Conservation (phyloP, 129 eudicot genomes). For the Tagetes patula region DNA sequence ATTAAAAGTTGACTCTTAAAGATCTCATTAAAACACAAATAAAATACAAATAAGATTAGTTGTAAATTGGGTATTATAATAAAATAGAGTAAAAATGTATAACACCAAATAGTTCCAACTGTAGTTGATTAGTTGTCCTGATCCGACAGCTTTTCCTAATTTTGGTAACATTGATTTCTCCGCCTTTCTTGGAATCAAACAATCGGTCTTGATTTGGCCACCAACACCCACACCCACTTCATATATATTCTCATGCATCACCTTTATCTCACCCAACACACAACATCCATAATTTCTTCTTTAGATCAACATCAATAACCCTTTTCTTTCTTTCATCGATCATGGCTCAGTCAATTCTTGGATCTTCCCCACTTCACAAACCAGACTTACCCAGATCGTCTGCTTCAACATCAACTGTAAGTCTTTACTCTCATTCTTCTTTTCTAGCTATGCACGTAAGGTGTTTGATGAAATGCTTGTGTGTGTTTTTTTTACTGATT, state of each 20-base stretch:
- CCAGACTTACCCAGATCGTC: conserved; percentile 39
- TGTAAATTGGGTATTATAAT: background rate
- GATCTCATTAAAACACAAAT: background rate
- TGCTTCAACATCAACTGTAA: conserved; percentile 51
- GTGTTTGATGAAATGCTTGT: conserved; percentile 33
- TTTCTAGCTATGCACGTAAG: conserved; percentile 9
- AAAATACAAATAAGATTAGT: background rate
- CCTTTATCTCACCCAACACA: background rate
- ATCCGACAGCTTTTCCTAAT: conserved; percentile 32
- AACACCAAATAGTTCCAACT: conserved; percentile 9
- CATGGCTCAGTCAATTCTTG: conserved; percentile 61
- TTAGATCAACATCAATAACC: background rate
- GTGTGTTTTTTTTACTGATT: conserved; percentile 20
- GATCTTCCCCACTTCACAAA: conserved; percentile 40
- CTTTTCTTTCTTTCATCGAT: conserved; percentile 25
- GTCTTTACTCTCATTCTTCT: background rate
- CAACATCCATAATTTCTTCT: no score
- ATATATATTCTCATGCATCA: background rate
- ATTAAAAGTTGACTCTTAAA: no score
- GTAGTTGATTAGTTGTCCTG: conserved; percentile 20
- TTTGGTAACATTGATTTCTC: conserved; percentile 61
- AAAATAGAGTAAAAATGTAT: background rate
- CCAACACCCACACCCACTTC: conserved; percentile 17
- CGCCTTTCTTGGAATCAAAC: conserved; percentile 77
- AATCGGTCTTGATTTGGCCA: conserved; percentile 51